These are phyloP conservation scores for Pseudogymnoascus sp. DNA, from an alignment of 2,329 filamentous ascomycete species.

Conservation along the genomic window DNA sequence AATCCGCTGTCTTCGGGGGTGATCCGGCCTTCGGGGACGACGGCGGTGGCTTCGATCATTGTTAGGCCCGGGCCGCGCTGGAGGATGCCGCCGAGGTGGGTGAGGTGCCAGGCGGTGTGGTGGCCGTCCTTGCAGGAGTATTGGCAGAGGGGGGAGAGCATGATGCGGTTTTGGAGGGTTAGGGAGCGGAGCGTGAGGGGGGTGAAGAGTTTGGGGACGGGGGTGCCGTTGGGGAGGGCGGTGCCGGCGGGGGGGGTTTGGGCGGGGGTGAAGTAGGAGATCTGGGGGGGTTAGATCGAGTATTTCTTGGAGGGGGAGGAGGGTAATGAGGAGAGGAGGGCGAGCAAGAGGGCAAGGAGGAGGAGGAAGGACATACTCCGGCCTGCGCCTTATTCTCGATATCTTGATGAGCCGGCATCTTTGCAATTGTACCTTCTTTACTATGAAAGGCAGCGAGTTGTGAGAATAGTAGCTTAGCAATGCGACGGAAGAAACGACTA, in stretches of 20 bases:
- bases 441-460: not conserved
- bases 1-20: slow-evolving; percentile 71
- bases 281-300: slow-evolving; percentile 9
- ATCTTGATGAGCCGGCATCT: not conserved
- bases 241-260: slow-evolving; percentile 39
- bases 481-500: too few relatives aligned
- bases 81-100: slow-evolving; percentile 73
- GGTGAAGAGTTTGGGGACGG: slow-evolving; percentile 42
- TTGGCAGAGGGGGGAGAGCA: slow-evolving; percentile 57
- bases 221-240: slow-evolving; percentile 40
- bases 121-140: slow-evolving; percentile 64
- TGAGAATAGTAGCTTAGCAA: not conserved
- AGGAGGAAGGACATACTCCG: not conserved
- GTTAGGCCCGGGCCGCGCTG: slow-evolving; percentile 66
- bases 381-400: not conserved
- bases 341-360: not conserved
- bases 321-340: too few relatives aligned
- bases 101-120: slow-evolving; percentile 71
- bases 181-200: slow-evolving; percentile 35
- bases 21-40: slow-evolving; percentile 71
- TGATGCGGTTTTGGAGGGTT: slow-evolving; percentile 61
- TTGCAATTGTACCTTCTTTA: not conserved
- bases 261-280: slow-evolving; percentile 42
- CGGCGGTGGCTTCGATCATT: slow-evolving; percentile 71
- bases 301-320: too few relatives aligned